Conservation (phyloP, 1,284 basidiomycete species). For the Pseudozyma sp. region DNA sequence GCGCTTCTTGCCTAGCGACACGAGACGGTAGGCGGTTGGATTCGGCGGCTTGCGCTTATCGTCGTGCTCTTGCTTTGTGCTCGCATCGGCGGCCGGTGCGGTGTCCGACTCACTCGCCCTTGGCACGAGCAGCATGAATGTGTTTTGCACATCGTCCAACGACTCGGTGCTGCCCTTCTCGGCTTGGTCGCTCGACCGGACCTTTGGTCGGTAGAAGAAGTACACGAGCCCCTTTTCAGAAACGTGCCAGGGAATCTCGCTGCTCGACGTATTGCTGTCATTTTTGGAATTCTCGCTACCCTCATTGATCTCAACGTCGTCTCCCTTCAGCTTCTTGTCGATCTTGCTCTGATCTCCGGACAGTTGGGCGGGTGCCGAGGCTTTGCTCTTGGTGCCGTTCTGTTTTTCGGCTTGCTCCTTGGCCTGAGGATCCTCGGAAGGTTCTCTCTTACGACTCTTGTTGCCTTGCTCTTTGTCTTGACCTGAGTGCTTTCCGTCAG, state of each 20-base stretch:
- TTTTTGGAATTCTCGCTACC: not conserved
- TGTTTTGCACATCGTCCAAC: slow-evolving; percentile 51
- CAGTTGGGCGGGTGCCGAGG: slow-evolving; percentile 11
- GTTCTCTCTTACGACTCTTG: slow-evolving; percentile 25
- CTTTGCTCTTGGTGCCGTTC: not conserved
- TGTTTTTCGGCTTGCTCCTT: not conserved
- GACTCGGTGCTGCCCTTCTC: slow-evolving; percentile 28
- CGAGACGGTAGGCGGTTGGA: slow-evolving; percentile 46
- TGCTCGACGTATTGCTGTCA: not conserved
- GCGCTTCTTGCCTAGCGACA: slow-evolving; percentile 54
- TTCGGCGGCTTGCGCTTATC: slow-evolving; percentile 44
- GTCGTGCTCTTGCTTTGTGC: slow-evolving; percentile 18
- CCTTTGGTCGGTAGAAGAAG: slow-evolving; percentile 60
- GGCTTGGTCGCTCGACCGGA: slow-evolving; percentile 39
- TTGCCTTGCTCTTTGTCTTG: not conserved
- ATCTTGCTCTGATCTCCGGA: slow-evolving; percentile 13
- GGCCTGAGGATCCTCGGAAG: not conserved
- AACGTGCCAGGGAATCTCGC: slow-evolving; percentile 38
- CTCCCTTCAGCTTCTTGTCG: slow-evolving; percentile 30
- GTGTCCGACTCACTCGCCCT: slow-evolving; percentile 46
- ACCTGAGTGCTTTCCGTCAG: not conserved
- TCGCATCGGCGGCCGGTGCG: slow-evolving; percentile 19
- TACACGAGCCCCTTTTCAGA: slow-evolving; percentile 44
- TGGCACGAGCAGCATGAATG: slow-evolving; percentile 49
- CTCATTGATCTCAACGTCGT: slow-evolving; percentile 31